A percentile compares a stretch with the other conserved stretches of the same genome.
These are phyloP conservation scores for Aspergillus texensis DNA, from an alignment of 2,329 filamentous ascomycete genomes.

Conservation along the genomic window DNA sequence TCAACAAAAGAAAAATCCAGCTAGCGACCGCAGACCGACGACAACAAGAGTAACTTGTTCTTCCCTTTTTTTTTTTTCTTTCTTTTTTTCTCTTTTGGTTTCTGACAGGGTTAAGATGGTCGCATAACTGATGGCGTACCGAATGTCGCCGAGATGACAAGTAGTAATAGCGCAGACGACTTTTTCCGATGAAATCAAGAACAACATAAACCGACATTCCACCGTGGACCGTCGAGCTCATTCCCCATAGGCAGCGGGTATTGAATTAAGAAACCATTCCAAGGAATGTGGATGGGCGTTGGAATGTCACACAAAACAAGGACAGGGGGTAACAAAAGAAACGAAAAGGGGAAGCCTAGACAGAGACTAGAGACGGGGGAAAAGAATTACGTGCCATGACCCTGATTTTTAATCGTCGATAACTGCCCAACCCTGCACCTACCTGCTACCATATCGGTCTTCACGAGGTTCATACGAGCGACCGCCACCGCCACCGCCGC, in stretches of 20 bases:
- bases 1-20: conserved; percentile 44
- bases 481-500: conserved; percentile 26
- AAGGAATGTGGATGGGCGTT: conserved; percentile 34
- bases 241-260: conserved; percentile 33
- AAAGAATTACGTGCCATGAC: conserved; percentile 21
- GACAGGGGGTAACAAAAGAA: conserved; percentile 18
- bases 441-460: conserved; percentile 45
- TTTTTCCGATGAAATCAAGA: conserved; percentile 29
- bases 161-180: conserved; percentile 38
- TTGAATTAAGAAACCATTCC: conserved; percentile 36
- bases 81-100: conserved; percentile 10
- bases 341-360: conserved; percentile 22
- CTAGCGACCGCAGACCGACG: conserved; percentile 39
- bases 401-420: conserved; percentile 20
- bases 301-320: conserved; percentile 22
- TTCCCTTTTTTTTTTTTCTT: conserved; percentile 13
- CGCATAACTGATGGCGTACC: conserved; percentile 37
- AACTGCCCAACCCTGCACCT: conserved; percentile 36
- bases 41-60: conserved; percentile 31
- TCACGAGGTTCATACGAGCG: conserved; percentile 46
- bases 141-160: conserved; percentile 39
- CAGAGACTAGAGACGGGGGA: conserved; percentile 17
- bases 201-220: conserved; percentile 40
- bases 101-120: conserved; percentile 32
- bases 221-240: conserved; percentile 40